A percentile compares a stretch with the other conserved stretches of the same genome.
Conservation (phyloP, 2,329 filamentous ascomycete species). For the Botrytis sinoallii region DNA sequence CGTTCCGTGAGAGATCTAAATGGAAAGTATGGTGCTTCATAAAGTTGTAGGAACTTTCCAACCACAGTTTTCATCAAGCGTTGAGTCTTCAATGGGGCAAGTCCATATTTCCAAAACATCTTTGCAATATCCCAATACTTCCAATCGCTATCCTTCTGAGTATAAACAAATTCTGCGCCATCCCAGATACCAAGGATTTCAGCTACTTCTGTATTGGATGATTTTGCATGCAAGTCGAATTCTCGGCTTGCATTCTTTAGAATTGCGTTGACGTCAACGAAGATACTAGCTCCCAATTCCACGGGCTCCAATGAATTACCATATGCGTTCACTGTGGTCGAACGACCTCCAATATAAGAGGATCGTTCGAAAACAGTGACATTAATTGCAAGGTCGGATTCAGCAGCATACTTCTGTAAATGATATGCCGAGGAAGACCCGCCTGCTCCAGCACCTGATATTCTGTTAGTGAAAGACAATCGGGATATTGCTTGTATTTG, state of each 20-base stretch:
- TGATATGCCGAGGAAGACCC: constrained; percentile 86
- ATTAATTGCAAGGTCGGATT: constrained; percentile 59
- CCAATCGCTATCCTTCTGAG: constrained; percentile 55
- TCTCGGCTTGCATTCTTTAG: constrained; percentile 68
- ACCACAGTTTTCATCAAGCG: constrained; percentile 70
- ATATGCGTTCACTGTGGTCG: constrained; percentile 78
- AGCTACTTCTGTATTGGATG: constrained; percentile 44
- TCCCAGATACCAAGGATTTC: constrained; percentile 78
- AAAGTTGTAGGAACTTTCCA: constrained; percentile 72
- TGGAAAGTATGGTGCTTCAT: constrained; percentile 78
- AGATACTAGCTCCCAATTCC: constrained; percentile 90
- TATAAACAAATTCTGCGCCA: constrained; percentile 69
- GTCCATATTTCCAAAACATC: constrained; percentile 81
- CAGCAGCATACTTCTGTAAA: constrained; percentile 66
- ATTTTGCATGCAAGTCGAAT: constrained; percentile 62
- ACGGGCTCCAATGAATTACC: constrained; percentile 64
- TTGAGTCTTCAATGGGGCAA: constrained; percentile 70
- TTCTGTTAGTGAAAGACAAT: background rate
- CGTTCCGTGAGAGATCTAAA: constrained; percentile 72
- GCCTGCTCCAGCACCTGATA: constrained; percentile 78
- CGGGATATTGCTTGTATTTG: background rate
- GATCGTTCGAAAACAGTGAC: constrained; percentile 87
- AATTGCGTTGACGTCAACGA: constrained; percentile 80
- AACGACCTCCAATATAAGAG: constrained; percentile 76
- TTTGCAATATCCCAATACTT: constrained; percentile 79